Evolutionary conservation across 768 basidiomycete species (phyloP).

Genomic region (Hypholoma sublateritium): DNA sequence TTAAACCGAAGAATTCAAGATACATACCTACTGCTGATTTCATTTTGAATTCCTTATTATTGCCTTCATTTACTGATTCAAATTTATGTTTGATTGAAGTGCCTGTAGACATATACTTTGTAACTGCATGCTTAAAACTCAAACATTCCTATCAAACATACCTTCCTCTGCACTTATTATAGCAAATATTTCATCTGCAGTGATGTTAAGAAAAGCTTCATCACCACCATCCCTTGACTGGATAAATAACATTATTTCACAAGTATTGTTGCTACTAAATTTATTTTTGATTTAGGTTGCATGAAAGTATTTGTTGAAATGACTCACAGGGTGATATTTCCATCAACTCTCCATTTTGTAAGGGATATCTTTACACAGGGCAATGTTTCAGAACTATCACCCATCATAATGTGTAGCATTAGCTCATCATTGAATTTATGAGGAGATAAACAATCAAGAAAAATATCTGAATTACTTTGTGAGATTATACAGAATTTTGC

Average conservation of each 20-base stretch:
- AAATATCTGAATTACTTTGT: slow-evolving; percentile 1
- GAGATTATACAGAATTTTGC: neutral
- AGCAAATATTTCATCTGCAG: neutral
- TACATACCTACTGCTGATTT: too few relatives aligned
- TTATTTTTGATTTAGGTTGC: neutral
- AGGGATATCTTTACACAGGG: neutral
- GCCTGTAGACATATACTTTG: too few relatives aligned
- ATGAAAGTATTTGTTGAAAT: neutral
- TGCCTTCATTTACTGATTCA: too few relatives aligned
- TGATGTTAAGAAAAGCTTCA: neutral
- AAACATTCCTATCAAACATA: neutral
- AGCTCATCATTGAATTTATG: neutral
- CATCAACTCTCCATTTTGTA: neutral
- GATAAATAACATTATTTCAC: neutral
- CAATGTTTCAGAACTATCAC: neutral
- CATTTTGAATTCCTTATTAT: too few relatives aligned
- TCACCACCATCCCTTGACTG: neutral
- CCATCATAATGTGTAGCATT: neutral
- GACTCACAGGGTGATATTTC: neutral
- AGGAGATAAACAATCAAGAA: neutral
- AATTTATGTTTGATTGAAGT: too few relatives aligned
- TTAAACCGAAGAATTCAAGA: too few relatives aligned
- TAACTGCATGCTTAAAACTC: too few relatives aligned
- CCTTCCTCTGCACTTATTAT: neutral
- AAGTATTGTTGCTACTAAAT: too few relatives aligned